phyloP scores from a whole-genome alignment of 1,284 basidiomycete genomes.

The Mycena sp. region DNA sequence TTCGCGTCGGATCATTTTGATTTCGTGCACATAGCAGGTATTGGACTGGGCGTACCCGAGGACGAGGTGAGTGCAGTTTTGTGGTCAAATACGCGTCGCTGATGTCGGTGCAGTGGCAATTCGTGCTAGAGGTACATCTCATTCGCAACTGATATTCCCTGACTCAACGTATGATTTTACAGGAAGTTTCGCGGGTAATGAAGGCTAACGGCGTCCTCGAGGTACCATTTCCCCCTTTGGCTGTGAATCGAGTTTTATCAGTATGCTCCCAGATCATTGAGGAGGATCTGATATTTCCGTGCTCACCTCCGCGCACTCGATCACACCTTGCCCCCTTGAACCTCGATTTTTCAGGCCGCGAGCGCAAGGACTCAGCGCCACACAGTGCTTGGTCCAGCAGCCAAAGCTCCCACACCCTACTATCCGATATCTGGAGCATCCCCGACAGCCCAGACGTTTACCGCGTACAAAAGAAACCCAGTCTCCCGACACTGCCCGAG shows the following conservation, averaged over 20 bases:
- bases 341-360: conserved; percentile 23
- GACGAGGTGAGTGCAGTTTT: conserved; percentile 60
- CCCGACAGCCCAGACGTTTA: conserved; percentile 31
- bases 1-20: conserved; percentile 68
- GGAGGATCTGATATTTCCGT: conserved; percentile 78
- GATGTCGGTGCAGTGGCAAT: conserved; percentile 53
- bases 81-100: not conserved
- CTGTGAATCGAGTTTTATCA: conserved; percentile 7
- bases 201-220: conserved; percentile 70
- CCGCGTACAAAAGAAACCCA: conserved; percentile 33
- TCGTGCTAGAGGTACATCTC: conserved; percentile 56
- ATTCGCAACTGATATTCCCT: not conserved
- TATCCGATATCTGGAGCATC: conserved; percentile 34
- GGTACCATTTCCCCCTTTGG: conserved; percentile 49
- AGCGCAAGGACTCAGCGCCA: conserved; percentile 27
- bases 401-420: conserved; percentile 35
- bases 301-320: conserved; percentile 40
- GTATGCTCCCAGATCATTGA: conserved; percentile 63
- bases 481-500: conserved; percentile 39
- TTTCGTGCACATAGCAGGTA: conserved; percentile 67
- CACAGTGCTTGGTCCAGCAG: conserved; percentile 36
- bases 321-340: conserved; percentile 18
- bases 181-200: conserved; percentile 75
- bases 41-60: conserved; percentile 76
- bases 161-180: conserved; percentile 19